These are phyloP conservation scores for Salix exigua DNA, from an alignment of 345 rosid species.

Conservation along the genomic window DNA sequence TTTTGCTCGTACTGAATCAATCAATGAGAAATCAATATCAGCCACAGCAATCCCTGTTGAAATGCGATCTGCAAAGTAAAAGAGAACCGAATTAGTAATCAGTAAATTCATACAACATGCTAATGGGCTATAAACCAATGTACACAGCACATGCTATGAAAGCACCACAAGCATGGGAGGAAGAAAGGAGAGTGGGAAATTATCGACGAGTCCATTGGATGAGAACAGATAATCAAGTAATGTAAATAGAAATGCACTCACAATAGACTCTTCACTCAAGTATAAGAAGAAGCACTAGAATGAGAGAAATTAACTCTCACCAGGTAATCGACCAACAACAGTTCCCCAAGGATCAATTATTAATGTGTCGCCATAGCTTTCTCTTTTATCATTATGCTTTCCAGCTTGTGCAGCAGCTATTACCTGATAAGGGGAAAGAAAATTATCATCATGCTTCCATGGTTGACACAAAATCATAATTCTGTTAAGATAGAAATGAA, in stretches of 20 bases:
- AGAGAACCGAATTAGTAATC: background rate
- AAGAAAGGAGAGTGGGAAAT: background rate
- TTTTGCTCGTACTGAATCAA: slow-evolving; percentile 77
- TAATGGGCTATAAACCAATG: background rate
- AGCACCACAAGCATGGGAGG: background rate
- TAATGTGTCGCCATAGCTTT: slow-evolving; percentile 76
- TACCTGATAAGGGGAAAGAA: slow-evolving; percentile 39
- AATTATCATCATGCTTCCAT: background rate
- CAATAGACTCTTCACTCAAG: background rate
- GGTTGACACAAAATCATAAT: background rate
- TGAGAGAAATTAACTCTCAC: slow-evolving; percentile 29
- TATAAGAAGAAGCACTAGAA: background rate
- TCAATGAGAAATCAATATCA: slow-evolving; percentile 69
- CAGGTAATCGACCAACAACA: slow-evolving; percentile 69
- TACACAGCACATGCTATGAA: background rate
- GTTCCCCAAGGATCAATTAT: slow-evolving; percentile 97
- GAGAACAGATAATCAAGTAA: background rate
- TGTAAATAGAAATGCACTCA: background rate
- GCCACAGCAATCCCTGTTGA: slow-evolving; percentile 78
- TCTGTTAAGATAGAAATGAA: background rate
- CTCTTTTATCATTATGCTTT: slow-evolving; percentile 73
- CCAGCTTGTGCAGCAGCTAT: slow-evolving; percentile 94
- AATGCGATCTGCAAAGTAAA: slow-evolving; percentile 50
- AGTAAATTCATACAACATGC: background rate
- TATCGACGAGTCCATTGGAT: background rate